Percentiles rank a stretch among this genome's conserved stretches.
Conservation (phyloP, 352 stramenopile genomes). For the Albugo candida region DNA sequence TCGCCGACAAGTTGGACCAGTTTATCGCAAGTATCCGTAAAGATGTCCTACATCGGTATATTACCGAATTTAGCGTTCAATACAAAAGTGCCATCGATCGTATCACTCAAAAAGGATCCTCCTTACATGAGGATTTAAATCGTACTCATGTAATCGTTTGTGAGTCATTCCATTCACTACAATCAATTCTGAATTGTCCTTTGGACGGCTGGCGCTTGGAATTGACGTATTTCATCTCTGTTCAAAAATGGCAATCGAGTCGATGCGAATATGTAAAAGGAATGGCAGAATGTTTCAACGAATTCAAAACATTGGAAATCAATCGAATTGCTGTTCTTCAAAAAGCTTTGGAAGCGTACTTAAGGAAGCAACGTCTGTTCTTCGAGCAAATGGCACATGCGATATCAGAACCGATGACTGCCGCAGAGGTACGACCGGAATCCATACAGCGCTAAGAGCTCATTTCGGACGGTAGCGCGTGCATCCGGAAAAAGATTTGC, state of each 20-base stretch:
- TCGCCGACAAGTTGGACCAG: constrained; percentile 56
- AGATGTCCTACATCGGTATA: constrained; percentile 37
- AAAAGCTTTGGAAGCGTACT: constrained; percentile 52
- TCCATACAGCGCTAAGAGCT: background rate
- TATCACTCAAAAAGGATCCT: constrained; percentile 19
- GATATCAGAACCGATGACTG: constrained; percentile 42
- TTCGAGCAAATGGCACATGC: constrained; percentile 45
- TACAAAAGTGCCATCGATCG: constrained; percentile 31
- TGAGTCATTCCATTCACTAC: constrained; percentile 33
- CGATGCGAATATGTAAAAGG: constrained; percentile 65
- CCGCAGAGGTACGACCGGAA: constrained; percentile 22
- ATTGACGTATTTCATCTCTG: constrained; percentile 48
- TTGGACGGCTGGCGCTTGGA: constrained; percentile 53
- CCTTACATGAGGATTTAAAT: constrained; percentile 34
- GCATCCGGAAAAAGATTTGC: constrained; percentile 51
- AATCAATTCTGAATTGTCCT: constrained; percentile 23
- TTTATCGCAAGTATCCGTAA: constrained; percentile 50
- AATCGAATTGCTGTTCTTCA: constrained; percentile 50
- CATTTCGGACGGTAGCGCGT: constrained; percentile 28
- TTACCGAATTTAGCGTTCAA: constrained; percentile 66
- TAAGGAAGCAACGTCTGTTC: constrained; percentile 61
- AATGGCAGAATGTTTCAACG: constrained; percentile 62
- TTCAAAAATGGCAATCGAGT: constrained; percentile 35
- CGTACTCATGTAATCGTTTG: constrained; percentile 14
- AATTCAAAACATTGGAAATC: constrained; percentile 68